Base-by-base conservation (phyloP, 306 rosid species). In the Ormosia emarginata region DNA sequence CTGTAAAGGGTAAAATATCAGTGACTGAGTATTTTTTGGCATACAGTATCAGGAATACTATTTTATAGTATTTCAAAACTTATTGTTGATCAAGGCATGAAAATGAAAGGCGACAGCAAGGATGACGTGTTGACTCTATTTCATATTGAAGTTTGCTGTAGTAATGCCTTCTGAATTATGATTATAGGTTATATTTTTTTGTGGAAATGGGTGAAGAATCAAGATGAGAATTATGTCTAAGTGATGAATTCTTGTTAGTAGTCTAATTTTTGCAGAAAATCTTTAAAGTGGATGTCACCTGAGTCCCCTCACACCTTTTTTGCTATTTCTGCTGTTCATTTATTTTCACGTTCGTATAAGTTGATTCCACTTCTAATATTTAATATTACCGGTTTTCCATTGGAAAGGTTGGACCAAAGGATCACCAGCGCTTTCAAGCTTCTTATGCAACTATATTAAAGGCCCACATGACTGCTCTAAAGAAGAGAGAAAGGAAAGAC, bases 401-500 rank as follows among this genome's bases (percentile, higher is more conserved):
- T 88, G 78, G 66, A 75, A 71, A 96, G 99, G 99, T 96, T 86
- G 98, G 99, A 36, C 88, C 86, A 7, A 96, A 92, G 93, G 99
- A 96, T 83, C 98, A 96, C 82, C 91, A 79, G 86, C 98, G 93
- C 70, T 96, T 96, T 85, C 99, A 96, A 89, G 94, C 98, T 76
- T 96, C 99, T 24, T 96, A 96, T 64, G 98, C 99, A 44, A 94
- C 98, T 61, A 91, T 96, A 79, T 85, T 96, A 5, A 96, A 92
- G 90, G 99, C 97, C 53, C 99, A 89, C 86, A 96, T 96, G 99
- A 96, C 99, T 63, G 90, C 98, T 78, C 82, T 96, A 43, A 96
- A 96, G 87, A 96, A 92, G 90, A 93, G 98, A 79, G 98, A 96
- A 84, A 92, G 99, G 83, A 96, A 96, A 86, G 97, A 96, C 77